Conservation (phyloP, 345 rosid genomes). For the Excoecaria cochinchinensis region DNA sequence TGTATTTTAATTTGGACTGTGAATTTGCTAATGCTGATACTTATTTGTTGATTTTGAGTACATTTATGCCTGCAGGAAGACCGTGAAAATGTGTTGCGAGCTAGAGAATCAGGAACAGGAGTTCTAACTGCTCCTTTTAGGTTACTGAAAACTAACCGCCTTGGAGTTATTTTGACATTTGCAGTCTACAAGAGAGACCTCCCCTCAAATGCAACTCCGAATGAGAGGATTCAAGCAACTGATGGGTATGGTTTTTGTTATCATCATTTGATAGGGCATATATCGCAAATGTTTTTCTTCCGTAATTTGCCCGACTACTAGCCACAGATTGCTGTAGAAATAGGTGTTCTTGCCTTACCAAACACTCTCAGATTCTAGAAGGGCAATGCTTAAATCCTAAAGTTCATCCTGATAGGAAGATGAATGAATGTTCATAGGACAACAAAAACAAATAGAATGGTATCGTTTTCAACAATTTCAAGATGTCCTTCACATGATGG, state of each 20-base stretch:
- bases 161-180: slow-evolving; percentile 93
- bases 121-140: slow-evolving; percentile 95
- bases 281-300: not conserved
- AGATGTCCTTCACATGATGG: not conserved
- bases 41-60: slow-evolving; percentile 13
- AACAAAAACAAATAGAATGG: not conserved
- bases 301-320: not conserved
- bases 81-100: slow-evolving; percentile 80
- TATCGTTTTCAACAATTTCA: not conserved
- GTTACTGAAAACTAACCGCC: slow-evolving; percentile 82
- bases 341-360: not conserved
- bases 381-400: not conserved
- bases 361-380: too few species aligned
- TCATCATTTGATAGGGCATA: slow-evolving; percentile 1
- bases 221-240: slow-evolving; percentile 80
- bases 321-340: not conserved
- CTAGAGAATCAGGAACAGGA: slow-evolving; percentile 86
- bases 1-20: not conserved
- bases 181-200: slow-evolving; percentile 85
- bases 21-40: not conserved
- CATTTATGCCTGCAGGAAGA: slow-evolving; percentile 66
- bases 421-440: too few species aligned
- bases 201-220: slow-evolving; percentile 73
- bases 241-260: slow-evolving; percentile 58
- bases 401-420: not conserved